Percentiles rank a stretch among this genome's conserved stretches.
Conservation (phyloP, 164 flowering plant species). For the Cinnamomum chago region DNA sequence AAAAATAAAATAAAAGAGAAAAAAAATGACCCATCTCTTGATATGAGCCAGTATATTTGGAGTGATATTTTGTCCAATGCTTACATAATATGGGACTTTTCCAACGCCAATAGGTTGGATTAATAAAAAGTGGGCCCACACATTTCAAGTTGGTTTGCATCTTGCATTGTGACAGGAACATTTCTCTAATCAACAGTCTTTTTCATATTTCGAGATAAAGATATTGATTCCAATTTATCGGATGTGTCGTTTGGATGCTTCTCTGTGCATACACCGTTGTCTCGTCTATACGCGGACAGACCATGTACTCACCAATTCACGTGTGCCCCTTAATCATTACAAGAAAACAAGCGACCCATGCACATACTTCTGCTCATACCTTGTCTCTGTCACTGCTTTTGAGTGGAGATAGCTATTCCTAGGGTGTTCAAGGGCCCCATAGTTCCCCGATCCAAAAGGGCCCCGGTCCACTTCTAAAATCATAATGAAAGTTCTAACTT, state of each 20-base stretch:
- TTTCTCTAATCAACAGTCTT: neutral
- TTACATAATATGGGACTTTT: too few species aligned
- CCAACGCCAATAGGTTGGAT: too few species aligned
- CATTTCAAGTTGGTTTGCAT: neutral
- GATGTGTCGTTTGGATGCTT: slow-evolving; percentile 1
- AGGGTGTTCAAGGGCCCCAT: neutral
- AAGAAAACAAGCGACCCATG: slow-evolving; percentile 63
- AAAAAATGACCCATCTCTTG: too few species aligned
- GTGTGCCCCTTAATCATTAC: slow-evolving; percentile 77
- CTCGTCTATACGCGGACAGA: slow-evolving; percentile 61
- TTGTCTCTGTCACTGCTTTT: slow-evolving; percentile 31
- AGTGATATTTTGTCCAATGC: neutral
- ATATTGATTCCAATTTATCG: neutral
- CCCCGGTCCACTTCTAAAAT: too few species aligned
- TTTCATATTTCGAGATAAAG: neutral
- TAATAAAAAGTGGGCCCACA: neutral
- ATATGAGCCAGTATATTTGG: too few species aligned
- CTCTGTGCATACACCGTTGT: slow-evolving; percentile 30
- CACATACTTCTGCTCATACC: slow-evolving; percentile 32
- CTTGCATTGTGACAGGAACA: neutral
- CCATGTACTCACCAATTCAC: slow-evolving; percentile 78
- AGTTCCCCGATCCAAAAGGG: too few species aligned
- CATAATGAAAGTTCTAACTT: too few species aligned
- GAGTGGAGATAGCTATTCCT: neutral
- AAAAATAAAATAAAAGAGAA: too few species aligned